Evolutionary conservation across 106 monocot species (phyloP).

Genomic region (Allium cepa): DNA sequence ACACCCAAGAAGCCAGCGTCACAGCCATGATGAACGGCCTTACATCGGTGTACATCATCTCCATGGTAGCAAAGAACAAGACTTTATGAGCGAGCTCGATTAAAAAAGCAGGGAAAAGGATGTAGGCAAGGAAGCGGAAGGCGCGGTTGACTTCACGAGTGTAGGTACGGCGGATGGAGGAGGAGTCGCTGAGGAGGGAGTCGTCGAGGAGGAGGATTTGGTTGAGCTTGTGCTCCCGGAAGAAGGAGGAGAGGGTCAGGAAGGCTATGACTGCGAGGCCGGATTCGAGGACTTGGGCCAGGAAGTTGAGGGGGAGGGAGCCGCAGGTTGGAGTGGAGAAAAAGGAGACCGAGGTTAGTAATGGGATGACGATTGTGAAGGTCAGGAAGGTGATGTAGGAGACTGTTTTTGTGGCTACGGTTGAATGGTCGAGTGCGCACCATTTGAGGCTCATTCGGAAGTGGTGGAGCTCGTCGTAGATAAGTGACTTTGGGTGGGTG

Average conservation of each 20-base stretch:
- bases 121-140: conserved; percentile 40
- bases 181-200: conserved; percentile 33
- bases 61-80: conserved; percentile 35
- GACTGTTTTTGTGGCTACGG: conserved; percentile 15
- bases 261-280: conserved; percentile 53
- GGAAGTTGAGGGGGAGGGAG: conserved; percentile 17
- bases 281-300: conserved; percentile 52
- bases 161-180: conserved; percentile 41
- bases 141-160: conserved; percentile 40
- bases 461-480: conserved; percentile 54
- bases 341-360: conserved; percentile 17
- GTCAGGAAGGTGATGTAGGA: conserved; percentile 50
- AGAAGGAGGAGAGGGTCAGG: conserved; percentile 48
- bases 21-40: conserved; percentile 25
- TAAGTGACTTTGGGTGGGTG: conserved; percentile 33
- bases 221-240: conserved; percentile 42
- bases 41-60: conserved; percentile 7
- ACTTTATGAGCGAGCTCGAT: conserved; percentile 60
- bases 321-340: not conserved
- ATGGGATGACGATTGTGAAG: conserved; percentile 42
- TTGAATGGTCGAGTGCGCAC: conserved; percentile 72
- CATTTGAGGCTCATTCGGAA: conserved; percentile 55
- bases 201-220: conserved; percentile 65
- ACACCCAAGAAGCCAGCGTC: conserved; percentile 54
- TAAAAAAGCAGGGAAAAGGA: conserved; percentile 57